Evolutionary conservation across 129 eudicot genomes (phyloP), one percentile per base, ranked within the genome.

Genomic region (Gnaphalium uliginosum): DNA sequence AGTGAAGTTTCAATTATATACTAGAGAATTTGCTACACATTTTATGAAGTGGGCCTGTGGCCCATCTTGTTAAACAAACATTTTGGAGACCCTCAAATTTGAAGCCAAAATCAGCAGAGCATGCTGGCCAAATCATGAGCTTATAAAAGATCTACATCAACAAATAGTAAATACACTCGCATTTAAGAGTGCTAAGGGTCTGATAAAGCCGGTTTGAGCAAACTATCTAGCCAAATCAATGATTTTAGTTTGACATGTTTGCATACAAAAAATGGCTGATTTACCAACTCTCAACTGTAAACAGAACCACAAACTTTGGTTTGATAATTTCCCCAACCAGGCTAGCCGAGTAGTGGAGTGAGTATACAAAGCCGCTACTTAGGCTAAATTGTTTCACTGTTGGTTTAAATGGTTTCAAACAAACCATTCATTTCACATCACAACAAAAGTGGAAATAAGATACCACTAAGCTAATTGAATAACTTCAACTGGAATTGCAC

Each of bases 401-500:
- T 2, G 3, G 13, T 14, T 46, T 46, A 14, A 46, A 2, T 6
- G 13, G 46, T 39, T 53, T 53, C 46, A 18, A 18, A 62, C 43
- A 26, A 50, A 18, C 54, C 15, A 33, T 33, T 6, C 5, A 56
- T 18, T 14, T n/a, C 65, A 19, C 43, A 27, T 70, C 26, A 27
- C 4, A 24, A 27, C 29, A 51, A 4, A 70, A 50, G 63, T 69
- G 39, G 41, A 53, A 18, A 30, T 54, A 32, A 32, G n/a, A 58
- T 18, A 18, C 9, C 39, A 17, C 48, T 69, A 22, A 51, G 11
- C 11, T 26, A 48, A 71, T 13, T 22, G 24, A 48, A 65, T 50
- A 30, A 63, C 10, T 23, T 66, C 64, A 66, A 66, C 56, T 66
- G 39, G 39, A 65, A 66, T 66, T 15, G 66, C 33, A 39, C 51